Conservation (phyloP, 768 basidiomycete species). For the Leccinum uliginosum region DNA sequence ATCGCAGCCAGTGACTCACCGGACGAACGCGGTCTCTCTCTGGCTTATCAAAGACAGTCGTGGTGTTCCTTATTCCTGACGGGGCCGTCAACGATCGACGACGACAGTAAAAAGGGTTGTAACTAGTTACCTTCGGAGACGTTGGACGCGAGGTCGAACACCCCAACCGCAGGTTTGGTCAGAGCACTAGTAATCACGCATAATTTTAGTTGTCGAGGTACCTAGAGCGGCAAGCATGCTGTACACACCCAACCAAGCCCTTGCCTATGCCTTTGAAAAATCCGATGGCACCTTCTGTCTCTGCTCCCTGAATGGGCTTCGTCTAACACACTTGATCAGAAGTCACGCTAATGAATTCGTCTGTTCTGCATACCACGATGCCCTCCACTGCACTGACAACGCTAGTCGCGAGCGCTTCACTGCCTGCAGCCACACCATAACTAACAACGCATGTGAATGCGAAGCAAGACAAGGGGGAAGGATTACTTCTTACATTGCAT, state of each 20-base stretch:
- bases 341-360: not conserved
- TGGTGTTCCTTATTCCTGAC: slow-evolving; percentile 93
- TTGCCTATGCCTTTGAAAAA: slow-evolving; percentile 99
- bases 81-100: slow-evolving; percentile 6
- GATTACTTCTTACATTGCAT: slow-evolving; percentile 69
- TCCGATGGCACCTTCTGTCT: slow-evolving; percentile 87
- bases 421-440: slow-evolving; percentile 94
- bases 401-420: slow-evolving; percentile 90
- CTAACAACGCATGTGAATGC: slow-evolving; percentile 33
- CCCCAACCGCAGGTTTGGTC: slow-evolving; percentile 95
- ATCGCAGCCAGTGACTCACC: slow-evolving; percentile 37
- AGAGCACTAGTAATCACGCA: slow-evolving; percentile 53
- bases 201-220: not conserved
- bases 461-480: not conserved
- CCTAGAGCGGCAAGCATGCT: not conserved
- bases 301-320: slow-evolving; percentile 96
- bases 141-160: slow-evolving; percentile 94
- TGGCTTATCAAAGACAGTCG: slow-evolving; percentile 93
- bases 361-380: slow-evolving; percentile 60
- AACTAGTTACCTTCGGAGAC: slow-evolving; percentile 72
- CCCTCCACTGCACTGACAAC: slow-evolving; percentile 96
- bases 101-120: not conserved
- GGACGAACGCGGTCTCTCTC: slow-evolving; percentile 82
- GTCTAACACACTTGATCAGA: slow-evolving; percentile 46
- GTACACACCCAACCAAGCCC: slow-evolving; percentile 80